Base-by-base conservation (phyloP, 2,329 filamentous ascomycete genomes). In the Myotisia sp. region DNA sequence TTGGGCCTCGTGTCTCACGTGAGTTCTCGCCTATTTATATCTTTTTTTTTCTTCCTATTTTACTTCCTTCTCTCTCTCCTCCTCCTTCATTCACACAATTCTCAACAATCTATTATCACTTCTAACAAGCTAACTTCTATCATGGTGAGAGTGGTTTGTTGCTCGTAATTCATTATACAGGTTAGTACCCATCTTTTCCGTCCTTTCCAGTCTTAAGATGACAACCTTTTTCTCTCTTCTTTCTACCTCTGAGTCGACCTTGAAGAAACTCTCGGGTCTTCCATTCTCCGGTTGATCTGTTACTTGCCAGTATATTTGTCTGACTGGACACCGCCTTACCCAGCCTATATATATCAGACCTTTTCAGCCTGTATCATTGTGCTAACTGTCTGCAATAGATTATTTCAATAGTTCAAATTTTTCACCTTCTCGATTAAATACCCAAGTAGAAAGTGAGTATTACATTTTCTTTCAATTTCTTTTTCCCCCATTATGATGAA, bases 281-380 rank as follows among this genome's bases (percentile, higher is more conserved):
- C 65, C 64, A 58, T n/a, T 73, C 69, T 66, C 69, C 66, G 64
- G 69, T 67, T 58, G 61, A 65, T 67, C 71, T 74, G 73, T 68
- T 76, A 76, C 72, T 77, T 72, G 73, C 73, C 73, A 77, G 73
- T 76, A 76, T 65, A 61, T 61, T 68, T 70, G 71, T 74, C 72
- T 76, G 73, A 77, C 62, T 37, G 19, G 19, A 26, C 8, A 33
- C 22, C 9, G 9, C 5, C 10, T 16, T n/a, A n/a, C n/a, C n/a
- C n/a, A n/a, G n/a, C n/a, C n/a, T n/a, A n/a, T n/a, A n/a, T n/a
- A n/a, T n/a, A n/a, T n/a, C n/a, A n/a, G n/a, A n/a, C n/a, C n/a
- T n/a, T n/a, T n/a, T n/a, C n/a, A n/a, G n/a, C n/a, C n/a, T n/a
- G n/a, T n/a, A n/a, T n/a, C n/a, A n/a, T n/a, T n/a, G n/a, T n/a